Evolutionary conservation across 1,284 basidiomycete species (phyloP).

Genomic region (Heterobasidion occidentale): DNA sequence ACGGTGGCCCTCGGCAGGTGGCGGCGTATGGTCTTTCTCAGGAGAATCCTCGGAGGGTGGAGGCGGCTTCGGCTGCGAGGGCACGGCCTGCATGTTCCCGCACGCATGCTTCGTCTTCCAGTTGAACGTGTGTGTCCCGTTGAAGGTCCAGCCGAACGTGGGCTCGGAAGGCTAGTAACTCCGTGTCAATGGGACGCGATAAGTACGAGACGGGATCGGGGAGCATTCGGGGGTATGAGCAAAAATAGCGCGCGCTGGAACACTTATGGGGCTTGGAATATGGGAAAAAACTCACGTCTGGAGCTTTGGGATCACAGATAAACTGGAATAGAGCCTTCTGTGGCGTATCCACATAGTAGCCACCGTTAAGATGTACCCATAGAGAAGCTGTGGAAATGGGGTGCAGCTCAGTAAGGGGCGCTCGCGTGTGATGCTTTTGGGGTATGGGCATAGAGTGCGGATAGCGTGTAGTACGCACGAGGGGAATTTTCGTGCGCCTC

Average conservation of each 20-base stretch:
- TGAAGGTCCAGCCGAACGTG: conserved; percentile 19
- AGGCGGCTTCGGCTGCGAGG: conserved; percentile 3
- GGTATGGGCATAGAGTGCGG: too few relatives aligned
- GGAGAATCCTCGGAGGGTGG: conserved; percentile 11
- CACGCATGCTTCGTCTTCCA: conserved; percentile 28
- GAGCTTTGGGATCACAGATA: conserved; percentile 27
- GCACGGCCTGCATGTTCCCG: conserved; percentile 7
- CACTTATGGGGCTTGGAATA: background rate
- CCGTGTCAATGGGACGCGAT: background rate
- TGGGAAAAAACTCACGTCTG: conserved; percentile 18
- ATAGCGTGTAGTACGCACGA: background rate
- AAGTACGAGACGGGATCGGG: background rate
- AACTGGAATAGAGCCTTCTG: conserved; percentile 34
- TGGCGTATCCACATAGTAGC: conserved; percentile 25
- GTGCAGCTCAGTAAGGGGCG: background rate
- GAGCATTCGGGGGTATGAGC: background rate
- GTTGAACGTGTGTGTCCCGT: conserved; percentile 23
- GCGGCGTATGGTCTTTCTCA: conserved; percentile 9
- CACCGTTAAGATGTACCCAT: conserved; percentile 32
- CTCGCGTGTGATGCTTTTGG: background rate
- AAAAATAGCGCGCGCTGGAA: background rate
- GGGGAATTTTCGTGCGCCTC: conserved; percentile 6
- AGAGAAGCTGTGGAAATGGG: conserved; percentile 21
- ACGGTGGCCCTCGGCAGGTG: conserved; percentile 1
- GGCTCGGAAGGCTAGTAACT: conserved; percentile 21